A percentile compares a stretch with the other conserved stretches of the same genome.
phyloP scores from a whole-genome alignment of 768 basidiomycete genomes.

The Trametes punicea region DNA sequence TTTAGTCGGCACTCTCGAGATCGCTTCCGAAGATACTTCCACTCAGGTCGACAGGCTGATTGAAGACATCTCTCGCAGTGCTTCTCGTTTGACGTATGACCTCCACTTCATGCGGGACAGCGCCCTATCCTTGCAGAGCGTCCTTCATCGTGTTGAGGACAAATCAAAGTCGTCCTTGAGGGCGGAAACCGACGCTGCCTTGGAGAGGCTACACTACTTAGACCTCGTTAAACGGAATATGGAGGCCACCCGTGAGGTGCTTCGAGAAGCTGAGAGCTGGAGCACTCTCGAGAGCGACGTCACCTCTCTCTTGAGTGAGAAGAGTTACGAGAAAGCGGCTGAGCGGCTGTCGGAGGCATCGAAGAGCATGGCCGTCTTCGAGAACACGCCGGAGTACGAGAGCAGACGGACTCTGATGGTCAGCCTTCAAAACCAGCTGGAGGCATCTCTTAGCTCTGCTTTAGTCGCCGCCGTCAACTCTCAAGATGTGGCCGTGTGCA shows the following conservation, averaged over 20 bases:
- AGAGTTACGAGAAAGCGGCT: slow-evolving; percentile 86
- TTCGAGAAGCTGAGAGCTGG: slow-evolving; percentile 97
- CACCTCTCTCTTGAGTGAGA: slow-evolving; percentile 74
- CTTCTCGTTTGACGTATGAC: slow-evolving; percentile 92
- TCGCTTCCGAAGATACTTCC: slow-evolving; percentile 87
- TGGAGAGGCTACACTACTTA: slow-evolving; percentile 76
- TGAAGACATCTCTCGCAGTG: slow-evolving; percentile 86
- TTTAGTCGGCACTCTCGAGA: slow-evolving; percentile 75
- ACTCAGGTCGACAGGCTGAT: slow-evolving; percentile 83
- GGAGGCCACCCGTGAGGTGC: slow-evolving; percentile 85
- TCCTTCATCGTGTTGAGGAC: slow-evolving; percentile 59
- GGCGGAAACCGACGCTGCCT: slow-evolving; percentile 56
- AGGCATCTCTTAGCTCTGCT: slow-evolving; percentile 87
- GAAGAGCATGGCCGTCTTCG: slow-evolving; percentile 87
- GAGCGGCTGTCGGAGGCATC: slow-evolving; percentile 86
- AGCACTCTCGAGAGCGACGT: slow-evolving; percentile 92
- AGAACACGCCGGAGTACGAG: slow-evolving; percentile 90
- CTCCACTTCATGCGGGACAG: slow-evolving; percentile 96
- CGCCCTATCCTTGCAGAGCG: slow-evolving; percentile 69
- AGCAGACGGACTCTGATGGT: slow-evolving; percentile 81
- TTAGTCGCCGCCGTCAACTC: slow-evolving; percentile 83
- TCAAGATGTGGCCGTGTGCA: slow-evolving; percentile 71
- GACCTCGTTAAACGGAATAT: slow-evolving; percentile 83
- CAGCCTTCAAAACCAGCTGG: slow-evolving; percentile 92
- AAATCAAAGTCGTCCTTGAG: slow-evolving; percentile 51